These are phyloP conservation scores for Pythium grandisporangium DNA, from an alignment of 352 stramenopile genomes.

Conservation along the genomic window DNA sequence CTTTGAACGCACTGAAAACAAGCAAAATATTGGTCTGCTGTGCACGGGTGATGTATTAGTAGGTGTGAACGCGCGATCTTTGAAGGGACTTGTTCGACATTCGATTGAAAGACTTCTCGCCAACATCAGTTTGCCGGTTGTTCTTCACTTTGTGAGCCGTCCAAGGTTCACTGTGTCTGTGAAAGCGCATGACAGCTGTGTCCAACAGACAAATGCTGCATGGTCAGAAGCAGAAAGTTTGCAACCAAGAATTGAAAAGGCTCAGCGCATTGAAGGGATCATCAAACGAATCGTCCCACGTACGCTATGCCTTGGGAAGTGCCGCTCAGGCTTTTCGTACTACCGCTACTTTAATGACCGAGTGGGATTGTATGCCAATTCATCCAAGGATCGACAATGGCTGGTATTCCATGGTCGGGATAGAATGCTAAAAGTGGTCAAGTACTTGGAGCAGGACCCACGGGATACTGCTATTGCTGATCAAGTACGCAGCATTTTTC, in stretches of 20 bases:
- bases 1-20: too few species aligned
- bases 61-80: constrained; percentile 46
- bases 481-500: constrained; percentile 2
- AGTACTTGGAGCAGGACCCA: constrained; percentile 32
- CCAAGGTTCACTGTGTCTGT: constrained; percentile 18
- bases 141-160: constrained; percentile 37
- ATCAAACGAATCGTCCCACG: constrained; percentile 52
- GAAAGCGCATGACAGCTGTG: constrained; percentile 49
- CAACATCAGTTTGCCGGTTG: constrained; percentile 17
- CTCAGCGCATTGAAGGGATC: constrained; percentile 45
- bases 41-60: constrained; percentile 35
- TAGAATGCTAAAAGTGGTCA: constrained; percentile 27
- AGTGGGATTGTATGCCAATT: constrained; percentile 40
- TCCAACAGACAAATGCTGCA: constrained; percentile 52
- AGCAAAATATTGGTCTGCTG: too few species aligned
- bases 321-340: constrained; percentile 34
- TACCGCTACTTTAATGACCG: constrained; percentile 61
- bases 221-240: constrained; percentile 49
- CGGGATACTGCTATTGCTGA: constrained; percentile 2
- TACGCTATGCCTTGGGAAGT: constrained; percentile 48
- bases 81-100: constrained; percentile 10
- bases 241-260: constrained; percentile 33
- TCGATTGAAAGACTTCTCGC: constrained; percentile 5
- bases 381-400: constrained; percentile 41
- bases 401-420: constrained; percentile 15